Evolutionary conservation across 2,329 filamentous ascomycete genomes (phyloP), one percentile per base, ranked within the genome.

Genomic region (Fusarium domesticum): DNA sequence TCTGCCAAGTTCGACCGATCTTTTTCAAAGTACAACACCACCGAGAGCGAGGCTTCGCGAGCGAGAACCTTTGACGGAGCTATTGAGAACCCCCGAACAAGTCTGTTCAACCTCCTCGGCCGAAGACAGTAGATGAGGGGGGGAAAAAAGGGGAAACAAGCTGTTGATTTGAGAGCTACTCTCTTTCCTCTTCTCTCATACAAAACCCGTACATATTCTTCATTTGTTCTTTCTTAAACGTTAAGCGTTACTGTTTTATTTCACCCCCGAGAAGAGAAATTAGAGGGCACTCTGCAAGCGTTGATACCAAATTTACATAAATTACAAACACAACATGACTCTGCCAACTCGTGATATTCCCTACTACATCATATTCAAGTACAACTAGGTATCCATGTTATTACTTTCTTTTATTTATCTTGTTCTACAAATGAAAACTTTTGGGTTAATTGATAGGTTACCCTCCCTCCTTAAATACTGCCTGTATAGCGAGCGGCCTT

Each of bases 11-110:
- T 70, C 56, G 68, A 70, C 48, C 61, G 61, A 32, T 67, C 61
- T 48, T 70, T 70, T 47, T 43, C 63, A 28, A 61, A 64, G 44
- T 70, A 70, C 60, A 62, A 68, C 54, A 68, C 61, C 6, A 50
- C 64, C 6, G 49, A 66, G 47, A 70, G 68, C 45, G 66, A 70
- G 41, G 63, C 61, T 5, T 59, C 57, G 12, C 59, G 66, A 18
- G 53, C 47, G 39, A 64, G 42, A 25, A 56, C 64, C 18, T 70
- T 69, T 45, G 60, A 63, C 1, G 64, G 62, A 17, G 52, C 53
- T 16, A 48, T 61, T 39, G 45, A 54, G 25, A 67, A 69, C 43
- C 65, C 66, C 18, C 63, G 66, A 37, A 64, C 51, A 40, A 67
- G 61, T 45, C 42, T 66, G 17, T 61, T 65, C 53, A 69, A 69